Percentiles rank a stretch among this genome's conserved stretches.
phyloP scores from a whole-genome alignment of 495 filamentous ascomycete species.

The Terfezia claveryi region DNA sequence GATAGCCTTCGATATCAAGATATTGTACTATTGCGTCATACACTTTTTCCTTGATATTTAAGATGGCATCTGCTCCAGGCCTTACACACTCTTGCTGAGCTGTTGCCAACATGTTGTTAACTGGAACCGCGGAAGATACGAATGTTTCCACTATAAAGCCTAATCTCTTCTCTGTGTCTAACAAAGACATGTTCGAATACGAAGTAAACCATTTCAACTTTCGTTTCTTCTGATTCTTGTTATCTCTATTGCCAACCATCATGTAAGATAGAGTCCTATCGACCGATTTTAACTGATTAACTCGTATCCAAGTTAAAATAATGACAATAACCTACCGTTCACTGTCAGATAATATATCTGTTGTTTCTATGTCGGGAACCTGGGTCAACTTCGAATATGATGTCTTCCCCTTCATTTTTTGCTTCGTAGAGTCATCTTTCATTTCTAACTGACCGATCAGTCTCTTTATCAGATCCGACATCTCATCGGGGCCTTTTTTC shows the following conservation, averaged over 20 bases:
- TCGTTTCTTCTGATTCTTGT: slow-evolving; percentile 3
- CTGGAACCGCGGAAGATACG: background rate
- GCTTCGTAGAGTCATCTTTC: too few relatives aligned
- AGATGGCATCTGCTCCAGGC: background rate
- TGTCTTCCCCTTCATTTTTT: too few relatives aligned
- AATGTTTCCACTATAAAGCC: slow-evolving; percentile 1
- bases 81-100: background rate
- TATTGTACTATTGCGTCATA: slow-evolving; percentile 1
- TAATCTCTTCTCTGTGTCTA: slow-evolving; percentile 2
- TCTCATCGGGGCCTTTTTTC: too few relatives aligned
- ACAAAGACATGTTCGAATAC: slow-evolving; percentile 1
- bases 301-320: too few relatives aligned
- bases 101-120: slow-evolving; percentile 1
- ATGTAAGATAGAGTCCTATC: background rate
- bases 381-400: too few relatives aligned
- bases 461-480: too few relatives aligned
- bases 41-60: slow-evolving; percentile 1
- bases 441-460: too few relatives aligned
- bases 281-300: background rate
- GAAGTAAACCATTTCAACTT: slow-evolving; percentile 4
- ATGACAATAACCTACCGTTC: too few relatives aligned
- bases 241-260: slow-evolving; percentile 3
- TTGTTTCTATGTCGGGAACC: too few relatives aligned
- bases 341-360: too few relatives aligned
- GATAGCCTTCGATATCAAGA: slow-evolving; percentile 3